These are phyloP conservation scores for Saccharomycodes ludwigii DNA, from an alignment of 805 yeast species.

Conservation along the genomic window DNA sequence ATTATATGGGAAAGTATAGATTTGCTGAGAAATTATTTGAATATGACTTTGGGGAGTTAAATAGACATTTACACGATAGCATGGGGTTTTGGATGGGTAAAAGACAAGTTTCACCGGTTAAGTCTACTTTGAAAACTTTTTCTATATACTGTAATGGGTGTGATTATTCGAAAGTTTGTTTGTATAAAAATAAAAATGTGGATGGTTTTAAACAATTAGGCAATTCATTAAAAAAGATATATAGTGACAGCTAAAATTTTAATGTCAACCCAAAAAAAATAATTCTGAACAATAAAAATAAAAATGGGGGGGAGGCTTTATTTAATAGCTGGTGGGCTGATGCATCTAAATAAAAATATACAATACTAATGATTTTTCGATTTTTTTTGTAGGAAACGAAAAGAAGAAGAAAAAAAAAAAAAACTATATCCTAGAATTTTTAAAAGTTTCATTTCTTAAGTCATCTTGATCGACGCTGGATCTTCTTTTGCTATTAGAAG, in stretches of 20 bases:
- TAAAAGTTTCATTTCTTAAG: too few relatives aligned
- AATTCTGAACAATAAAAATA: too few relatives aligned
- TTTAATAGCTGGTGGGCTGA: too few relatives aligned
- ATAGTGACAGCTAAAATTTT: too few relatives aligned
- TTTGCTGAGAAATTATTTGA: conserved; percentile 30
- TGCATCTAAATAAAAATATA: too few relatives aligned
- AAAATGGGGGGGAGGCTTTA: too few relatives aligned
- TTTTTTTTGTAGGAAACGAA: not conserved
- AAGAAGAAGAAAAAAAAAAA: not conserved
- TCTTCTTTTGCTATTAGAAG: too few relatives aligned
- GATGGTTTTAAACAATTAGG: conserved; percentile 10
- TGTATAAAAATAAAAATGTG: conserved; percentile 24
- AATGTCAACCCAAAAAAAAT: too few relatives aligned
- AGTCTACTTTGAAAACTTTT: conserved; percentile 23
- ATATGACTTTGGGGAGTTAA: conserved; percentile 25
- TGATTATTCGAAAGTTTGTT: conserved; percentile 34
- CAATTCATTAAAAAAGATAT: conserved; percentile 6
- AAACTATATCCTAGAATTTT: too few relatives aligned
- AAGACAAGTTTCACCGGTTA: conserved; percentile 34
- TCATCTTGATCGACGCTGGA: too few relatives aligned
- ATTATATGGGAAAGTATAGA: conserved; percentile 32
- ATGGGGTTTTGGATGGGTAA: conserved; percentile 48
- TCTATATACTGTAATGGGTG: conserved; percentile 39
- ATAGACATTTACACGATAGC: conserved; percentile 22
- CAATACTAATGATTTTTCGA: not conserved